Evolutionary conservation across 129 eudicot genomes (phyloP).

Genomic region (Pseudognaphalium luteoalbum): DNA sequence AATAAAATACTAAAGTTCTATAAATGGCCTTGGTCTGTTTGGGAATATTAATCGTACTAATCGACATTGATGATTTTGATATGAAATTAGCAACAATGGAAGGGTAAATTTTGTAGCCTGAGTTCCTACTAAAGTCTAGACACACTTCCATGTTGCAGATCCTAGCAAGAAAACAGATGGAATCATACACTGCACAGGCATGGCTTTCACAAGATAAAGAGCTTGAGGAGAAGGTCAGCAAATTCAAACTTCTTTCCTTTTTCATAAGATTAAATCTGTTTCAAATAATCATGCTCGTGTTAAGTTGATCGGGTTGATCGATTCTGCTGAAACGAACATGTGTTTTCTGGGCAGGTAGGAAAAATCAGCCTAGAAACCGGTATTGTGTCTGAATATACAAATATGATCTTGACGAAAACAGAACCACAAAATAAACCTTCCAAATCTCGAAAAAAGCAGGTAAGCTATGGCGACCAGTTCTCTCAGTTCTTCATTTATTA

Average conservation of each 20-base stretch:
- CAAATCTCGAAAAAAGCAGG: constrained; percentile 36
- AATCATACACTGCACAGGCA: constrained; percentile 66
- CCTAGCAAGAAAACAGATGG: constrained; percentile 63
- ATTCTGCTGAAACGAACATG: neutral
- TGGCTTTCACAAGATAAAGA: constrained; percentile 64
- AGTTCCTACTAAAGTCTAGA: neutral
- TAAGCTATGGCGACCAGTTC: constrained; percentile 4
- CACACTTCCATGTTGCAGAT: constrained; percentile 1
- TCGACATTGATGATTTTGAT: neutral
- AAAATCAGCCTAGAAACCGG: constrained; percentile 54
- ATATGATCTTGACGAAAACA: constrained; percentile 61
- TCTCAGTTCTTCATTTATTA: neutral
- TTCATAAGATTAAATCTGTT: neutral
- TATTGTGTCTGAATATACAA: constrained; percentile 63
- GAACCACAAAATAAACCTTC: constrained; percentile 38
- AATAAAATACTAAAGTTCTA: neutral
- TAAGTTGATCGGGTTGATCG: neutral
- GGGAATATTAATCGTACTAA: neutral
- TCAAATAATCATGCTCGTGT: neutral
- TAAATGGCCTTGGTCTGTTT: neutral
- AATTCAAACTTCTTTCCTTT: neutral
- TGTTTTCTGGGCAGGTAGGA: constrained; percentile 47
- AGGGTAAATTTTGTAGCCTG: neutral
- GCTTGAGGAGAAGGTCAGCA: constrained; percentile 64
- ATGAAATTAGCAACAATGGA: neutral